Evolutionary conservation across 257 asterid genomes (phyloP).

Genomic region (Scutellaria minor): DNA sequence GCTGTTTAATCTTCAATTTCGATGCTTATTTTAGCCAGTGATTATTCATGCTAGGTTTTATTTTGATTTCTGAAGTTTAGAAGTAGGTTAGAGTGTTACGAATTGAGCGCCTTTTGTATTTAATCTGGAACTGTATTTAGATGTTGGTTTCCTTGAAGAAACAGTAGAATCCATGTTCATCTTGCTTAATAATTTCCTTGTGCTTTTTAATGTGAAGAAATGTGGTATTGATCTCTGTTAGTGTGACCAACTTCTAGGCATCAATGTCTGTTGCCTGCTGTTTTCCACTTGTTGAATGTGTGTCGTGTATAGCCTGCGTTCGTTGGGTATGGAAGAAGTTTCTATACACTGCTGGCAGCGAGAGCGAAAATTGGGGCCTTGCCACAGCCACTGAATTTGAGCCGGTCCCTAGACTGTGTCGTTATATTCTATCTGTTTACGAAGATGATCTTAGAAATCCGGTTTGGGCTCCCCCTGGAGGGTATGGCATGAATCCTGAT

Average conservation of each 20-base stretch:
- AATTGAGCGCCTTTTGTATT: constrained; percentile 22
- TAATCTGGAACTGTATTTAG: neutral
- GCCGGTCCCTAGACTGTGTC: constrained; percentile 79
- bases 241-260: constrained; percentile 47
- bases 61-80: constrained; percentile 10
- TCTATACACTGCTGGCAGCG: constrained; percentile 86
- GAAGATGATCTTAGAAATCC: constrained; percentile 84
- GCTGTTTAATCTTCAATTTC: constrained; percentile 12
- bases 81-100: neutral
- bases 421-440: constrained; percentile 71
- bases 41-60: neutral
- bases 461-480: constrained; percentile 81
- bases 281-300: constrained; percentile 89
- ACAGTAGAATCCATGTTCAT: neutral
- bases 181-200: constrained; percentile 18
- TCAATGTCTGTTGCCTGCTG: constrained; percentile 94
- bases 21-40: constrained; percentile 1
- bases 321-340: constrained; percentile 99
- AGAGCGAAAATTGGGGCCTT: constrained; percentile 93
- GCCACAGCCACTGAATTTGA: constrained; percentile 86
- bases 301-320: constrained; percentile 85
- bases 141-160: neutral
- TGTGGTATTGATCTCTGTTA: constrained; percentile 32
- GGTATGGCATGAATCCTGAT: constrained; percentile 80
- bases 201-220: neutral